Conservation (phyloP, 352 stramenopile genomes). For the Globisporangium spinosum region DNA sequence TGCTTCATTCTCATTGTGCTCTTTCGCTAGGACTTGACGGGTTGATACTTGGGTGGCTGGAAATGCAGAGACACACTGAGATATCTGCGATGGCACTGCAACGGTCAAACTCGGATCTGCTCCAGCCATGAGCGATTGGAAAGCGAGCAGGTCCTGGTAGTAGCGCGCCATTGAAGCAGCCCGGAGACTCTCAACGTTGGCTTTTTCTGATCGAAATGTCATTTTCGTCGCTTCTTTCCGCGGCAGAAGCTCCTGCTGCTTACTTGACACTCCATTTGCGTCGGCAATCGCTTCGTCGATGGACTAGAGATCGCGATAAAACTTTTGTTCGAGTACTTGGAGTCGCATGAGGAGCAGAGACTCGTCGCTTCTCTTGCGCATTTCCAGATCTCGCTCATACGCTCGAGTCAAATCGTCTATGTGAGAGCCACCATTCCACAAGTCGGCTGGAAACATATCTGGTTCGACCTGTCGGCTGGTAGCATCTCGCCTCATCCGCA, state of each 20-base stretch:
- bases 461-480: background rate
- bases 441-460: background rate
- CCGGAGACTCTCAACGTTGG: slow-evolving; percentile 49
- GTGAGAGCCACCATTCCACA: background rate
- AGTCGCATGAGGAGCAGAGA: slow-evolving; percentile 47
- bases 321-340: slow-evolving; percentile 35
- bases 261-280: background rate
- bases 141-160: slow-evolving; percentile 59
- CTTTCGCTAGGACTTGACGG: background rate
- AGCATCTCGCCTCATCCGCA: background rate
- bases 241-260: slow-evolving; percentile 19
- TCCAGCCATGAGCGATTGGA: slow-evolving; percentile 33
- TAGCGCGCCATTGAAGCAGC: slow-evolving; percentile 51
- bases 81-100: background rate
- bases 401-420: slow-evolving; percentile 18
- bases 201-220: slow-evolving; percentile 45
- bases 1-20: background rate
- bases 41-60: background rate
- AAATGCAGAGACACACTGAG: background rate
- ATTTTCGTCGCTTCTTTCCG: slow-evolving; percentile 39
- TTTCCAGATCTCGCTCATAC: slow-evolving; percentile 44
- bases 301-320: slow-evolving; percentile 26
- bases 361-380: slow-evolving; percentile 46
- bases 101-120: background rate
- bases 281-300: slow-evolving; percentile 20